Evolutionary conservation across 495 filamentous ascomycete genomes (phyloP).

Genomic region (Penicillium malachiteum): DNA sequence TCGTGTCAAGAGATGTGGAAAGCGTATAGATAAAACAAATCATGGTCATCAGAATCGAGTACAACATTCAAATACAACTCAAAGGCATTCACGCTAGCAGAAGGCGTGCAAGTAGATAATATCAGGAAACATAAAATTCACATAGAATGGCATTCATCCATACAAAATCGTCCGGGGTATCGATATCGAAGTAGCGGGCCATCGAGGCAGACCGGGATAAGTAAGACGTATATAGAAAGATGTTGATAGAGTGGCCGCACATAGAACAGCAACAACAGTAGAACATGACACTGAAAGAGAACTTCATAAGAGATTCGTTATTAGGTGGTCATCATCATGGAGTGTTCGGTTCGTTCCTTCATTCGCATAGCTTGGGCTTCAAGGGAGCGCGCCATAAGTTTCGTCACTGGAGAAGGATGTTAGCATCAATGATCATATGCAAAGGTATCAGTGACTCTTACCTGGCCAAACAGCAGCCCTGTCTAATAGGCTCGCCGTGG

Average conservation of each 20-base stretch:
- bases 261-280: constrained; percentile 3
- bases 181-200: constrained; percentile 10
- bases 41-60: constrained; percentile 5
- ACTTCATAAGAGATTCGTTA: constrained; percentile 9
- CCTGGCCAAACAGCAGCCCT: constrained; percentile 91
- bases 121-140: constrained; percentile 3
- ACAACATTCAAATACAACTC: constrained; percentile 2
- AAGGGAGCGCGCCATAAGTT: constrained; percentile 82
- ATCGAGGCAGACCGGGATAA: constrained; percentile 6
- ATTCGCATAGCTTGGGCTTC: constrained; percentile 83
- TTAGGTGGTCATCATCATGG: constrained; percentile 49
- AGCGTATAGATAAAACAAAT: not conserved
- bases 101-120: not conserved
- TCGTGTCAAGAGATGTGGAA: not conserved
- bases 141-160: constrained; percentile 23
- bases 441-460: constrained; percentile 39
- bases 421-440: not conserved
- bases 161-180: constrained; percentile 23
- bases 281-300: constrained; percentile 6
- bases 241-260: not conserved
- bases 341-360: constrained; percentile 67
- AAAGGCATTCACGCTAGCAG: not conserved
- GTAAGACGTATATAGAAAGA: not conserved
- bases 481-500: constrained; percentile 87
- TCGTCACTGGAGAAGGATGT: constrained; percentile 59